Percentiles rank a stretch among this genome's conserved stretches.
phyloP scores from a whole-genome alignment of 2,329 filamentous ascomycete species.

The Fusarium marasasianum region DNA sequence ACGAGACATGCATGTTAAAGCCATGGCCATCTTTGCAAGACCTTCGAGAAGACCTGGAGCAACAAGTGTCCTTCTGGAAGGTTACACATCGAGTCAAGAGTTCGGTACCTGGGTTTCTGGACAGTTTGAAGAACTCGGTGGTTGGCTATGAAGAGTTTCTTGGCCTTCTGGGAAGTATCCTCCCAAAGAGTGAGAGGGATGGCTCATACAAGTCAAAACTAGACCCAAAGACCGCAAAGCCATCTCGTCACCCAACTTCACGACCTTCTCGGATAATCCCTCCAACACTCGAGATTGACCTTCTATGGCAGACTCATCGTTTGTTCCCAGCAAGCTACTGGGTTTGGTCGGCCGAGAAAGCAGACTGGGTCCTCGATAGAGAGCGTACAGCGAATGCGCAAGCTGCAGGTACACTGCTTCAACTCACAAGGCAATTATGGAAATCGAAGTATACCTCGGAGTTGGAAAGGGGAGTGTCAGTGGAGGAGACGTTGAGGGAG shows the following conservation, averaged over 20 bases:
- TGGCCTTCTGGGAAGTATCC: neutral
- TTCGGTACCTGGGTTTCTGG: fast-evolving
- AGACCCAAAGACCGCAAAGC: neutral
- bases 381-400: neutral
- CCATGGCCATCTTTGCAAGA: neutral
- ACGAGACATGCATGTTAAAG: neutral
- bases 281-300: neutral
- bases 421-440: neutral
- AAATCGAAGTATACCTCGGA: neutral
- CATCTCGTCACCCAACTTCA: neutral
- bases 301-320: conserved; percentile 1
- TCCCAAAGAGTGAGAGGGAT: neutral
- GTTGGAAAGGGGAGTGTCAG: neutral
- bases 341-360: neutral
- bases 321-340: neutral
- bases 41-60: neutral
- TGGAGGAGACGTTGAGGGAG: neutral
- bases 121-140: neutral
- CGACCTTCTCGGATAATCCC: neutral
- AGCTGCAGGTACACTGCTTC: neutral
- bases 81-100: neutral
- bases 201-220: neutral
- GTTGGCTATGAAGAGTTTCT: neutral
- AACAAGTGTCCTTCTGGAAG: neutral
- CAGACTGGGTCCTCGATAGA: neutral